Evolutionary conservation across 2,329 filamentous ascomycete species (phyloP).

Genomic region (Teratosphaeria pseudoeucalypti): DNA sequence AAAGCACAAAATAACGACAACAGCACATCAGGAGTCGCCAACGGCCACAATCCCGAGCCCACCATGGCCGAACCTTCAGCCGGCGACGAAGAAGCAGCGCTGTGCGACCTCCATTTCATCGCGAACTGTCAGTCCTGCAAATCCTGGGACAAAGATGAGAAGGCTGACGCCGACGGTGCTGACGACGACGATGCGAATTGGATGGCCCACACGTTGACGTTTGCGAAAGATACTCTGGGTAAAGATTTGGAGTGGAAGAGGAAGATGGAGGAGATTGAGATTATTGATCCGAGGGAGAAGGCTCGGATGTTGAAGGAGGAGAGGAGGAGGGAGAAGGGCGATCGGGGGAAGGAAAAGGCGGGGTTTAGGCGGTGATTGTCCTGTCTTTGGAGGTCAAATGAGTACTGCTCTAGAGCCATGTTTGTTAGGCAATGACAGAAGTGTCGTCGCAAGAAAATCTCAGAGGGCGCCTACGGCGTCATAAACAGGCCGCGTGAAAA

Average conservation of each 20-base stretch:
- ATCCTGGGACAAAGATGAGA: slow-evolving; percentile 66
- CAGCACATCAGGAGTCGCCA: background rate
- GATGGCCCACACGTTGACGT: slow-evolving; percentile 78
- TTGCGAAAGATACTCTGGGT: slow-evolving; percentile 79
- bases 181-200: slow-evolving; percentile 52
- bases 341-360: background rate
- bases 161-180: slow-evolving; percentile 43
- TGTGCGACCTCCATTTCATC: slow-evolving; percentile 94
- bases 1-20: background rate
- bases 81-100: slow-evolving; percentile 56
- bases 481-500: too few relatives aligned
- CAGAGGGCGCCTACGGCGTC: too few relatives aligned
- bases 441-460: too few relatives aligned
- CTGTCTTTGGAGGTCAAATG: background rate
- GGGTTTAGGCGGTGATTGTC: background rate
- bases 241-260: slow-evolving; percentile 84
- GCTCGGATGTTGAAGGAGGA: slow-evolving; percentile 19
- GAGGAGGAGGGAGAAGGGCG: slow-evolving; percentile 12
- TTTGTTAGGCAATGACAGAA: too few relatives aligned
- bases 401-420: too few relatives aligned
- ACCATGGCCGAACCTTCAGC: slow-evolving; percentile 20
- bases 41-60: background rate
- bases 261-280: slow-evolving; percentile 77
- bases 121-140: slow-evolving; percentile 76
- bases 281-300: slow-evolving; percentile 57